Evolutionary conservation across 208 protist genomes (phyloP), one percentile per base, ranked within the genome.

Genomic region (Leptomonas pyrrhocoris): DNA sequence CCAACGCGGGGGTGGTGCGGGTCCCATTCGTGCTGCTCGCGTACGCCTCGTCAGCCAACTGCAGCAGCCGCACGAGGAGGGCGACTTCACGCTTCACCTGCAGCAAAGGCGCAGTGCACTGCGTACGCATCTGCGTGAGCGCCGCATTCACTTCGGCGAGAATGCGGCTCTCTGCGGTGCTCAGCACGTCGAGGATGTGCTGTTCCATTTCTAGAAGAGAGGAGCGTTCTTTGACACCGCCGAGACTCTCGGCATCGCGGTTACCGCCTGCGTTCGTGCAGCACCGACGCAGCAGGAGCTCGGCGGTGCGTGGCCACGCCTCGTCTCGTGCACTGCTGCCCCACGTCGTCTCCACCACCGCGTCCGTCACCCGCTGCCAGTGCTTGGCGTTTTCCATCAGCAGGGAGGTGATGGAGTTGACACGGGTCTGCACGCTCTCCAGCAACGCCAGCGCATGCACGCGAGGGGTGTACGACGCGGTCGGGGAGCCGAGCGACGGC

Each of bases 361-460:
- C 59, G 67, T 80, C 81, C 43, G 75, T 61, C 38, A 88, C 68
- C 25, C 73, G 21, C 73, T 90, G 78, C 68, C 82, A 80, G 34
- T 92, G 76, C 16, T 73, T 53, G 1, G 73, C 66, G 60, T 94
- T 94, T 13, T 86, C 78, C 0, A 74, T 23, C 11, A 92, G 49
- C 28, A 90, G 79, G 0, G 83, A 57, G 23, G 74, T 59, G 11
- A 94, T 53, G 0, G 79, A 64, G 38, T 70, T 54, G 15, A 81
- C 80, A 28, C 76, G 77, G 0, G 82, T 81, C 42, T 56, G 62
- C 53, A 80, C 34, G 15, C 68, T 49, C 51, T 69, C 79, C 16
- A 81, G 60, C 61, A 72, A 43, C 23, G 54, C 30, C 21, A 81
- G 43, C 21, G 79, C 67, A 27, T 56, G 64, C 57, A 74, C 68